Conservation (phyloP, 2,329 filamentous ascomycete species). For the Thermomyces lanuginosus region DNA sequence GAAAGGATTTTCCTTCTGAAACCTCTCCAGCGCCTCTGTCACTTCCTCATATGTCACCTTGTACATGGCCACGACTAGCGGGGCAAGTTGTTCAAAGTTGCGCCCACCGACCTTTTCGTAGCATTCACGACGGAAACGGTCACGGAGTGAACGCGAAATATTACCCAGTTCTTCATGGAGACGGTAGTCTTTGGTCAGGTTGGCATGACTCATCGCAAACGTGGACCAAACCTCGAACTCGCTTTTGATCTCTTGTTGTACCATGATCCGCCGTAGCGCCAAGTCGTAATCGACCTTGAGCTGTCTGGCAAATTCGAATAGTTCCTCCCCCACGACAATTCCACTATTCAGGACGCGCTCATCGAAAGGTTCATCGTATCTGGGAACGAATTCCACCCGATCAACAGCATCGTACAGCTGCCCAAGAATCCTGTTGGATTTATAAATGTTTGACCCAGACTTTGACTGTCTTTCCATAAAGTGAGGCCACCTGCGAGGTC, state of each 20-base stretch:
- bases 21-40: slow-evolving; percentile 40
- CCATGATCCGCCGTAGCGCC: slow-evolving; percentile 62
- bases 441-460: slow-evolving; percentile 38
- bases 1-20: slow-evolving; percentile 13
- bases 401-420: slow-evolving; percentile 65
- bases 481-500: slow-evolving; percentile 57
- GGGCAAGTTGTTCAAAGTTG: slow-evolving; percentile 44
- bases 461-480: slow-evolving; percentile 60
- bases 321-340: slow-evolving; percentile 38
- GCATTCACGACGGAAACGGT: slow-evolving; percentile 52
- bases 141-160: slow-evolving; percentile 49
- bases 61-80: slow-evolving; percentile 79
- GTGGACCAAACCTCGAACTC: slow-evolving; percentile 89
- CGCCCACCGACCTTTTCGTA: slow-evolving; percentile 46
- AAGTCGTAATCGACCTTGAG: slow-evolving; percentile 68
- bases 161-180: slow-evolving; percentile 66
- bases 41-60: slow-evolving; percentile 59
- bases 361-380: slow-evolving; percentile 61
- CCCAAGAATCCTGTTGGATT: slow-evolving; percentile 57
- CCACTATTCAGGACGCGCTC: slow-evolving; percentile 47
- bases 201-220: slow-evolving; percentile 62
- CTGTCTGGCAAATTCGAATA: slow-evolving; percentile 42
- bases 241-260: slow-evolving; percentile 63
- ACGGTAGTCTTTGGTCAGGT: slow-evolving; percentile 63
- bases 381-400: slow-evolving; percentile 51